Evolutionary conservation across 768 basidiomycete species (phyloP).

Genomic region (Rhizopogon sp.): DNA sequence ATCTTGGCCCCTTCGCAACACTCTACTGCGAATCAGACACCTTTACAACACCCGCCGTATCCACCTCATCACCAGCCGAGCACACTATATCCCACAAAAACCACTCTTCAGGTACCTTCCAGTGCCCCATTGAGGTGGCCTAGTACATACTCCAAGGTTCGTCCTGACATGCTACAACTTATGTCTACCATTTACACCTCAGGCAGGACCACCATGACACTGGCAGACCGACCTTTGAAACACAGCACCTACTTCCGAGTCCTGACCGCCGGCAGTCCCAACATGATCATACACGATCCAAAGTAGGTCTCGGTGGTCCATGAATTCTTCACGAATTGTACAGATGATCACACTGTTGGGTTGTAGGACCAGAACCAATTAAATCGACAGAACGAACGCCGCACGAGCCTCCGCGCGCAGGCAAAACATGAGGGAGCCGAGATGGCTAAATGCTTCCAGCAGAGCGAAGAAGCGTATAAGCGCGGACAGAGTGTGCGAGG

Average conservation of each 20-base stretch:
- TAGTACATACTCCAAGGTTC: not conserved
- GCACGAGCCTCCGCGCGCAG: slow-evolving; percentile 61
- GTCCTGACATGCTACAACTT: not conserved
- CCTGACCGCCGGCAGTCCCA: slow-evolving; percentile 5
- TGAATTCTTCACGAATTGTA: not conserved
- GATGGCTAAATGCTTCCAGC: slow-evolving; percentile 68
- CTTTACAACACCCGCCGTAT: not conserved
- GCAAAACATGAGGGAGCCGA: slow-evolving; percentile 77
- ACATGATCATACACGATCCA: slow-evolving; percentile 10
- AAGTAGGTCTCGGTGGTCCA: slow-evolving; percentile 8
- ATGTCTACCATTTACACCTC: too few species aligned
- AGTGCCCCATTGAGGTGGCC: not conserved
- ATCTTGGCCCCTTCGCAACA: not conserved
- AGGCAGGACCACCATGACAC: too few species aligned
- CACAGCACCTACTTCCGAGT: slow-evolving; percentile 1
- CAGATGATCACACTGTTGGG: not conserved
- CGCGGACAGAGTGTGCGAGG: slow-evolving; percentile 70
- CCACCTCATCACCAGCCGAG: not conserved
- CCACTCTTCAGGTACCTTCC: too few species aligned
- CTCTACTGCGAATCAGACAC: not conserved
- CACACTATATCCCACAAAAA: not conserved
- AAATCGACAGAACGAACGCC: slow-evolving; percentile 69
- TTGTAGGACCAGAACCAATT: slow-evolving; percentile 49
- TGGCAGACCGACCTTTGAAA: slow-evolving; percentile 5
- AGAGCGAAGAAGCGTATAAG: slow-evolving; percentile 71